Conservation (phyloP, 2,329 filamentous ascomycete genomes). For the Scytalidium lignicola region DNA sequence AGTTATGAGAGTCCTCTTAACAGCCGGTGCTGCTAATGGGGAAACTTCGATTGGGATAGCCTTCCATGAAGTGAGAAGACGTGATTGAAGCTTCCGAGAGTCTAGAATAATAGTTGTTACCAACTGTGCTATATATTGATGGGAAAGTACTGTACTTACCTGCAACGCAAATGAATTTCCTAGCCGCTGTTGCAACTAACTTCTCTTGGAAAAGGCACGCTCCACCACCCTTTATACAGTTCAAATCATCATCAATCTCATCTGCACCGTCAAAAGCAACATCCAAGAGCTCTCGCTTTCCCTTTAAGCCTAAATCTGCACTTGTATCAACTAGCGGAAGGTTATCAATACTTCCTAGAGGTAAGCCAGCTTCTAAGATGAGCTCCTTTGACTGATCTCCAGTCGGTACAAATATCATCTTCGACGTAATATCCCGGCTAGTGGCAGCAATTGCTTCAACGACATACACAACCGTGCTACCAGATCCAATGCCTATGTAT, state of each 20-base stretch:
- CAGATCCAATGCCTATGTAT: constrained; percentile 75
- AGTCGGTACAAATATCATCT: constrained; percentile 79
- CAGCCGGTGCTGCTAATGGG: constrained; percentile 73
- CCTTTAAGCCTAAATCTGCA: constrained; percentile 27
- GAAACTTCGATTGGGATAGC: constrained; percentile 90
- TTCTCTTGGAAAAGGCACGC: constrained; percentile 99
- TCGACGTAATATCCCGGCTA: constrained; percentile 44
- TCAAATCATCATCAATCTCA: constrained; percentile 90
- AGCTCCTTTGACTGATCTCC: constrained; percentile 87
- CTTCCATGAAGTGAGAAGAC: constrained; percentile 74
- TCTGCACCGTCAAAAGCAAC: constrained; percentile 96
- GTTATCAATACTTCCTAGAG: constrained; percentile 49
- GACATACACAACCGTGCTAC: constrained; percentile 78
- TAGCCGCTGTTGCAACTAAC: constrained; percentile 78
- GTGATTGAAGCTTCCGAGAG: constrained; percentile 79
- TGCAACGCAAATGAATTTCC: constrained; percentile 82
- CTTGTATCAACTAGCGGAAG: constrained; percentile 24
- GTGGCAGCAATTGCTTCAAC: constrained; percentile 72
- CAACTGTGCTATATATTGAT: not conserved
- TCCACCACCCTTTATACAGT: constrained; percentile 96
- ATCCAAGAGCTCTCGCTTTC: constrained; percentile 57
- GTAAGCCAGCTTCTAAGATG: constrained; percentile 74
- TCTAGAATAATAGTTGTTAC: constrained; percentile 45
- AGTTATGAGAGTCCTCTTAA: constrained; percentile 64
- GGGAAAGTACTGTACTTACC: constrained; percentile 44